Evolutionary conservation across 2,329 filamentous ascomycete species (phyloP), one percentile per base, ranked within the genome.

Genomic region (Aspergillus costaricaensis): DNA sequence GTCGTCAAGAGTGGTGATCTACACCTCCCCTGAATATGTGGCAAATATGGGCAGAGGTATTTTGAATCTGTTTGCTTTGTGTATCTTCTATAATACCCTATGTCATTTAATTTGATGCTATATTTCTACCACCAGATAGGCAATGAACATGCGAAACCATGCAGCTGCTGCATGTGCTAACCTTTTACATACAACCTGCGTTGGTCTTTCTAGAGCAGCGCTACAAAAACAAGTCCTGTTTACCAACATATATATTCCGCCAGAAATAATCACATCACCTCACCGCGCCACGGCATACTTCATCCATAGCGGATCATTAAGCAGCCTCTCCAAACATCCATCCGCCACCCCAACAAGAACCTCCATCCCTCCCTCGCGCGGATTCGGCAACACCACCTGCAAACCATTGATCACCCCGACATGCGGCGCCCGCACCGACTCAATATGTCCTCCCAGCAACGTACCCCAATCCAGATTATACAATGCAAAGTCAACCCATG

Each of bases 391-490:
- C 8, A 75, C 68, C 15, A 76, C 63, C 27, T 71, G 73, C 25
- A 66, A 56, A 1, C 75, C 75, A 44, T 76, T 76, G 48, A 76
- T 71, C 8, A 71, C 60, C 9, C 75, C 74, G 9, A 73, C 63
- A 58, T 72, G 68, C 0, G 74, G 75, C 19, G 63, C 60, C 7
- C 74, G 68, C 3, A 77, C 65, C 1, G 74, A 67, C 51, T 72
- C 59, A 57, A 77, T 72, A 9, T 60, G 67, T 6, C 64, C 61
- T 1, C 71, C 71, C 5, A 76, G 25, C 9, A 67, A 27, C n/a
- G 69, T 65, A 3, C 76, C 75, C 74, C 74, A 77, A 12, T 72
- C 65, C 15, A 76, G 50, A 9, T 60, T 67, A 50, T 77, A 76
- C 12, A 77, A 58, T n/a, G 68, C 63, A 36, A 76, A 71, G 36